A percentile compares a stretch with the other conserved stretches of the same genome.
Conservation (phyloP, 164 flowering plant species). For the Stephania cephalantha region DNA sequence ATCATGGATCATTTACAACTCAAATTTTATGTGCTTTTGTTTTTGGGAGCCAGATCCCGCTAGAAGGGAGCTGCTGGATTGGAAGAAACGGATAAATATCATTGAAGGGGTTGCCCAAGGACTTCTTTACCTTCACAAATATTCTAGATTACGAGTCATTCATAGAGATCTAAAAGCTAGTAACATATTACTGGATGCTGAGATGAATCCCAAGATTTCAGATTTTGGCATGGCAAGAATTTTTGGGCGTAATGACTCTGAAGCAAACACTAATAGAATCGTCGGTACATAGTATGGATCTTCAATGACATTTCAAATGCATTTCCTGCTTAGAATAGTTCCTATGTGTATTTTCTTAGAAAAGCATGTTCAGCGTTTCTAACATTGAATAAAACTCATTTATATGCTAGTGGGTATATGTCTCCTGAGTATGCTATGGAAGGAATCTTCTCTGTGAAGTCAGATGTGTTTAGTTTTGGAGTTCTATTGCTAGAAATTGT, state of each 20-base stretch:
- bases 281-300: neutral
- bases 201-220: neutral
- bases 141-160: neutral
- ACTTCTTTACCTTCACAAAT: conserved; percentile 1
- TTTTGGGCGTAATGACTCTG: neutral
- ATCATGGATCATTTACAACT: neutral
- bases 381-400: neutral
- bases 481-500: conserved; percentile 4
- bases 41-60: neutral
- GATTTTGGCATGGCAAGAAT: neutral
- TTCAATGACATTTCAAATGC: too few species aligned
- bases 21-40: neutral
- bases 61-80: neutral
- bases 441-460: conserved; percentile 3
- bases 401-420: conserved; percentile 4
- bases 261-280: neutral
- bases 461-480: conserved; percentile 3
- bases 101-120: conserved; percentile 1
- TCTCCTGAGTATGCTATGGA: conserved; percentile 8
- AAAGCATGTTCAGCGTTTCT: neutral
- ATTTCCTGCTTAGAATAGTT: too few species aligned
- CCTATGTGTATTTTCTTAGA: neutral
- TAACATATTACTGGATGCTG: neutral
- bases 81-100: conserved; percentile 1
- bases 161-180: neutral